These are phyloP conservation scores for Ceratobasidium sp. DNA, from an alignment of 1,284 basidiomycete genomes.

Conservation along the genomic window DNA sequence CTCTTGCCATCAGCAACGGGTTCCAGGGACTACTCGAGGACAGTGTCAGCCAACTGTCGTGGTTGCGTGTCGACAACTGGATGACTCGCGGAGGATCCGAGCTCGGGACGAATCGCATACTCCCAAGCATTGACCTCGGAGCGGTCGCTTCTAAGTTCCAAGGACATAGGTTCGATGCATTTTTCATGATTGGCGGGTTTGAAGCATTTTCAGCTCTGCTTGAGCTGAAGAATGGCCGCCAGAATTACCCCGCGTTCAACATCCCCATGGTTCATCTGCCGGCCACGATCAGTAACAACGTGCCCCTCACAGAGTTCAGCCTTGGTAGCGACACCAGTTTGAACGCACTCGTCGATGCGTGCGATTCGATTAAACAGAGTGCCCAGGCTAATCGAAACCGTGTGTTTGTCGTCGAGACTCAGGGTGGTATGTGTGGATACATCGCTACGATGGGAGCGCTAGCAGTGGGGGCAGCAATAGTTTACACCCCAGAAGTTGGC, in stretches of 20 bases:
- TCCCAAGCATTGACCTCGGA: slow-evolving; percentile 87
- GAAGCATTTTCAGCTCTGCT: slow-evolving; percentile 87
- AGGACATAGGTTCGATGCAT: slow-evolving; percentile 78
- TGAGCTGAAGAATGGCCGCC: slow-evolving; percentile 79
- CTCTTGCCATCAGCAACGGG: slow-evolving; percentile 92
- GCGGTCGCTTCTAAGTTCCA: slow-evolving; percentile 90
- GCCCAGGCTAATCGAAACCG: slow-evolving; percentile 93
- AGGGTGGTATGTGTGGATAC: slow-evolving; percentile 96
- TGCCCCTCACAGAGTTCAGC: slow-evolving; percentile 95
- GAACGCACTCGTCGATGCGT: slow-evolving; percentile 96
- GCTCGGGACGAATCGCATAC: slow-evolving; percentile 91
- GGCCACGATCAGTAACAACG: slow-evolving; percentile 97
- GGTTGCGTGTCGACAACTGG: slow-evolving; percentile 98
- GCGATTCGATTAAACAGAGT: slow-evolving; percentile 97
- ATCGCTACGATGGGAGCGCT: slow-evolving; percentile 94
- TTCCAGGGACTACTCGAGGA: slow-evolving; percentile 94
- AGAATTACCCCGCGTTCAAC: slow-evolving; percentile 87
- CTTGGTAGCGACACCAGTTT: slow-evolving; percentile 94
- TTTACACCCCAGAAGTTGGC: slow-evolving; percentile 93
- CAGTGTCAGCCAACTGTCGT: slow-evolving; percentile 84
- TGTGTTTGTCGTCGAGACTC: slow-evolving; percentile 97
- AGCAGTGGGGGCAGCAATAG: slow-evolving; percentile 90
- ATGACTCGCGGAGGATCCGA: slow-evolving; percentile 97
- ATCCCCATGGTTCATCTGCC: slow-evolving; percentile 93
- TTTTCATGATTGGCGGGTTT: slow-evolving; percentile 94